These are phyloP conservation scores for Talaromyces sp. DNA, from an alignment of 2,329 filamentous ascomycete genomes.

Conservation along the genomic window DNA sequence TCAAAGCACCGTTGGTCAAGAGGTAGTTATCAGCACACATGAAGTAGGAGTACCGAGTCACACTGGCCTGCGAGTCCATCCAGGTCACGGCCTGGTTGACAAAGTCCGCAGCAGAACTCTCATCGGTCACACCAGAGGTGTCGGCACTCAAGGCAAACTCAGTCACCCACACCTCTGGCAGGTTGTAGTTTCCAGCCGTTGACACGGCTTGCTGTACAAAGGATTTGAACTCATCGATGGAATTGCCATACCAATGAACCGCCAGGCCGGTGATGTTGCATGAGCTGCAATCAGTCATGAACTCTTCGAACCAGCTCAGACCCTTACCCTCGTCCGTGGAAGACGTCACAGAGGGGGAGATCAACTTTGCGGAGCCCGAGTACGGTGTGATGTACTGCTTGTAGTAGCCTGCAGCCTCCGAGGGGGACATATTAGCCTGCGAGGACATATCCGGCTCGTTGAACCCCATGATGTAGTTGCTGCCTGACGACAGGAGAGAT, in stretches of 20 bases:
- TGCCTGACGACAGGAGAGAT: conserved; percentile 35
- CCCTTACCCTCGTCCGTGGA: conserved; percentile 35
- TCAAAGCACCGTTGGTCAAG: conserved; percentile 30
- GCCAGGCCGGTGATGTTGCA: conserved; percentile 46
- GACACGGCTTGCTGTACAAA: conserved; percentile 42
- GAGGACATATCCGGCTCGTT: conserved; percentile 48
- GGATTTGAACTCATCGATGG: conserved; percentile 39
- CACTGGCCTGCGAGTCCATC: conserved; percentile 38
- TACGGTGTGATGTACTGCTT: conserved; percentile 43
- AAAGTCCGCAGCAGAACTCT: conserved; percentile 34
- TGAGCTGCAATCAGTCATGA: conserved; percentile 42
- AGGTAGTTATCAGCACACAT: conserved; percentile 36
- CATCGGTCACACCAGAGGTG: conserved; percentile 23
- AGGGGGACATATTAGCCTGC: conserved; percentile 43
- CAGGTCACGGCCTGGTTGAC: conserved; percentile 40
- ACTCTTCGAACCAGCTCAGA: conserved; percentile 45
- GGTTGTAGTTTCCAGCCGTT: conserved; percentile 36
- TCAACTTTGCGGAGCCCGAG: conserved; percentile 42
- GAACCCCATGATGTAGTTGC: conserved; percentile 45
- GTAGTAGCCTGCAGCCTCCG: conserved; percentile 40
- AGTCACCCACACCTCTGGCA: conserved; percentile 49
- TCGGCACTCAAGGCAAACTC: conserved; percentile 46
- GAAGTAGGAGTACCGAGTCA: conserved; percentile 50
- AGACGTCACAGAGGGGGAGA: conserved; percentile 47
- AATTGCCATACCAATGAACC: conserved; percentile 50